Evolutionary conservation across 805 yeast genomes (phyloP).

Genomic region (Wickerhamomyces bovis): DNA sequence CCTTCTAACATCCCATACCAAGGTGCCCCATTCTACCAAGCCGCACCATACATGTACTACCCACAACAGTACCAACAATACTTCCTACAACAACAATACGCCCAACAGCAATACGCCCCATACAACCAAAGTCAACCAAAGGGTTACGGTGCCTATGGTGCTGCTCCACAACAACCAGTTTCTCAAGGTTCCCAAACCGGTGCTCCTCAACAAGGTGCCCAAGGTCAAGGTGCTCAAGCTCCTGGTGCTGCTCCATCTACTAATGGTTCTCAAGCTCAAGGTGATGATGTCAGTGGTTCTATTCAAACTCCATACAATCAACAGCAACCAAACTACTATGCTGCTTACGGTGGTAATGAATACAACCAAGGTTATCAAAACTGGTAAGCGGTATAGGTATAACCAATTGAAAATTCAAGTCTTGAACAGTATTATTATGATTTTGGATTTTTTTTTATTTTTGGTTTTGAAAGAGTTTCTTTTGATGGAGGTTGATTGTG

Average conservation of each 20-base stretch:
- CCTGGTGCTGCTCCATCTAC: conserved; percentile 4
- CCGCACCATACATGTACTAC: conserved; percentile 24
- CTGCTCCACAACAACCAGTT: conserved; percentile 11
- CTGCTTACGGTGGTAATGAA: conserved; percentile 13
- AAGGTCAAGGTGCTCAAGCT: conserved; percentile 7
- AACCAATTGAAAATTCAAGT: background rate
- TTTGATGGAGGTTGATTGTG: background rate
- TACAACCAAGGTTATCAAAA: conserved; percentile 10
- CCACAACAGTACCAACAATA: conserved; percentile 17
- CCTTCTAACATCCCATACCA: conserved; percentile 22
- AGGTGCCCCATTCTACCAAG: conserved; percentile 14
- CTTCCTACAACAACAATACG: conserved; percentile 8
- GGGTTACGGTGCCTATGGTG: conserved; percentile 15
- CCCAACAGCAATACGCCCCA: conserved; percentile 10
- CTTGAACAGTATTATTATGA: background rate
- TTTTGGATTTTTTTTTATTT: background rate
- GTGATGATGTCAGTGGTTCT: conserved; percentile 17
- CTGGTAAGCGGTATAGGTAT: conserved; percentile 6
- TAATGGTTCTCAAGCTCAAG: conserved; percentile 10
- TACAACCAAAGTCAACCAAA: conserved; percentile 18
- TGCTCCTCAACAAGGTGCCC: conserved; percentile 11
- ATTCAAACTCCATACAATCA: conserved; percentile 23
- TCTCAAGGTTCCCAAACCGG: conserved; percentile 8
- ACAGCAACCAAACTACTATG: conserved; percentile 17
- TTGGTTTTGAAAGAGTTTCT: background rate